phyloP scores from a whole-genome alignment of 805 yeast species.

The Wickerhamomyces chaumierensis region DNA sequence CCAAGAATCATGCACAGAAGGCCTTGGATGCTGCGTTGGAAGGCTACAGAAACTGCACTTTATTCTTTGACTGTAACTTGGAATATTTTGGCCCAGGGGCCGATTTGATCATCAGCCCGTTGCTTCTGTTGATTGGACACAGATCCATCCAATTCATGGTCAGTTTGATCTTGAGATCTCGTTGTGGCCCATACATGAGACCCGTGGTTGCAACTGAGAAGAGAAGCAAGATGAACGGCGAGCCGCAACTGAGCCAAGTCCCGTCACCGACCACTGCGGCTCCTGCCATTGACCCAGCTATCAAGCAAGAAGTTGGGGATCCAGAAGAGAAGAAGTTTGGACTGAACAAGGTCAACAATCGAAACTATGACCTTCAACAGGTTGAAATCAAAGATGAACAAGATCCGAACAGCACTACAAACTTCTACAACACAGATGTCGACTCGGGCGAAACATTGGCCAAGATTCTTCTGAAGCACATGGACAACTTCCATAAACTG shows the following conservation, averaged over 20 bases:
- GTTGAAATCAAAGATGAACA: conserved; percentile 13
- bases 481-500: conserved; percentile 30
- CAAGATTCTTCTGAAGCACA: conserved; percentile 26
- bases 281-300: conserved; percentile 5
- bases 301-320: conserved; percentile 20
- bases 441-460: conserved; percentile 27
- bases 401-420: conserved; percentile 1
- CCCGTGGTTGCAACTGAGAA: conserved; percentile 4
- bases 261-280: too few species aligned
- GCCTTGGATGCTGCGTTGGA: conserved; percentile 31
- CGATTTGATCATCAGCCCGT: conserved; percentile 38
- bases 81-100: conserved; percentile 27
- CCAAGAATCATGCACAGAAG: conserved; percentile 29
- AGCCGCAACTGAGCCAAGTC: too few species aligned
- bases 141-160: conserved; percentile 47
- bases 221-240: not conserved
- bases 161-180: conserved; percentile 38
- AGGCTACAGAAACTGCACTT: conserved; percentile 29
- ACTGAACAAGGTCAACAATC: conserved; percentile 10
- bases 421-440: conserved; percentile 22
- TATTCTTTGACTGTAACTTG: conserved; percentile 27
- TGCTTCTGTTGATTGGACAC: conserved; percentile 40
- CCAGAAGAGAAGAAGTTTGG: conserved; percentile 2
- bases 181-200: conserved; percentile 30
- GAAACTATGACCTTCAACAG: conserved; percentile 13